phyloP scores from a whole-genome alignment of 345 rosid genomes.

The Citrus sp. region DNA sequence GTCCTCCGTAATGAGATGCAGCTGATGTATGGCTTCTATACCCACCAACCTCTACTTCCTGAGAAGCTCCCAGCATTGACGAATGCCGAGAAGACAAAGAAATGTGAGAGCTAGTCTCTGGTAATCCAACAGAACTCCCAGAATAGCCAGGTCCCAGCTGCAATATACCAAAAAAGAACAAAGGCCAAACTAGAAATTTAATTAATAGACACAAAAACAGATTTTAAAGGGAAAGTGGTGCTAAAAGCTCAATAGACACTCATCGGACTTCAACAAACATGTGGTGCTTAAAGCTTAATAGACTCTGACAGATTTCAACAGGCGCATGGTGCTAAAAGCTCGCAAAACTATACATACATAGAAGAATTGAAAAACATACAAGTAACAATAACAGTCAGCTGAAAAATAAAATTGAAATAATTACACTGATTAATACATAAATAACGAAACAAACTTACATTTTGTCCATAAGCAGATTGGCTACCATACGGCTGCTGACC shows the following conservation, averaged over 20 bases:
- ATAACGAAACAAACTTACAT: constrained; percentile 42
- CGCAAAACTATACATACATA: background rate
- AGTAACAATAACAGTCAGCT: background rate
- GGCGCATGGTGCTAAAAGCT: background rate
- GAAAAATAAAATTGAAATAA: background rate
- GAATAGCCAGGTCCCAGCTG: constrained; percentile 63
- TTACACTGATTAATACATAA: background rate
- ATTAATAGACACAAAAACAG: background rate
- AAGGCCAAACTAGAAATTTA: background rate
- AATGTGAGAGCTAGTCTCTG: constrained; percentile 62
- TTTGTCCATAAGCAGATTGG: constrained; percentile 79
- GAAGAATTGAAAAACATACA: background rate
- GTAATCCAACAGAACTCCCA: constrained; percentile 59
- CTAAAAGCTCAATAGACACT: background rate
- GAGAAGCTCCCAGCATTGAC: constrained; percentile 50
- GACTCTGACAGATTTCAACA: background rate
- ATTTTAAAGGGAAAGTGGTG: background rate
- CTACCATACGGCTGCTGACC: constrained; percentile 71
- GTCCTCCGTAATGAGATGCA: constrained; percentile 68
- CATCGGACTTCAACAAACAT: background rate
- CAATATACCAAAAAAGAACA: constrained; percentile 7
- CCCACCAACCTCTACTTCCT: constrained; percentile 64
- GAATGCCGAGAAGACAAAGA: constrained; percentile 63
- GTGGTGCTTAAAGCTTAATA: background rate
- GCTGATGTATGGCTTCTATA: constrained; percentile 60